A percentile compares a stretch with the other conserved stretches of the same genome.
Conservation (phyloP, 2,329 filamentous ascomycete genomes). For the Botrytis paeoniae region DNA sequence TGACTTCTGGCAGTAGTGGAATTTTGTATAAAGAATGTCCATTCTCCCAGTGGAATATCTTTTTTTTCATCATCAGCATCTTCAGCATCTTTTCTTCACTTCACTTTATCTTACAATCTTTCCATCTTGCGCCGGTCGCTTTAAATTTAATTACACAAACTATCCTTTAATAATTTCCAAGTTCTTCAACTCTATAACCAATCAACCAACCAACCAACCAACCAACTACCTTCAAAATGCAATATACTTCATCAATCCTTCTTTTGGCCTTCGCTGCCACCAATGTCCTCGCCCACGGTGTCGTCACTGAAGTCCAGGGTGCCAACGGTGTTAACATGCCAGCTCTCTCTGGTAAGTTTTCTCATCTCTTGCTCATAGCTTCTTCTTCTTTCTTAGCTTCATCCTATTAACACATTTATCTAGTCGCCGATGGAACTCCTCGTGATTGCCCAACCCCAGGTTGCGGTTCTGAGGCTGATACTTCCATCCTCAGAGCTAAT, state of each 20-base stretch:
- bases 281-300: conserved; percentile 55
- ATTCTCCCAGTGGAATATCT: conserved; percentile 16
- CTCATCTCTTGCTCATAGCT: background rate
- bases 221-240: conserved; percentile 43
- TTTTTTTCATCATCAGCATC: conserved; percentile 33
- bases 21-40: conserved; percentile 31
- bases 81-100: conserved; percentile 19
- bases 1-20: conserved; percentile 17
- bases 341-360: conserved; percentile 49
- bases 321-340: conserved; percentile 63
- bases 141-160: conserved; percentile 18
- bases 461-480: conserved; percentile 66
- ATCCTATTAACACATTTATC: conserved; percentile 23
- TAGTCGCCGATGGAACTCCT: conserved; percentile 62
- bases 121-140: conserved; percentile 33
- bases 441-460: conserved; percentile 60
- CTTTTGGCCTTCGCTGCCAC: conserved; percentile 45
- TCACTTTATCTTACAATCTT: conserved; percentile 26
- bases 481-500: conserved; percentile 62
- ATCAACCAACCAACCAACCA: conserved; percentile 14
- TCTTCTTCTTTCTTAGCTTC: background rate
- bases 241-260: conserved; percentile 46
- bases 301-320: conserved; percentile 54
- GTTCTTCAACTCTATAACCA: conserved; percentile 14
- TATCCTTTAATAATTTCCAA: conserved; percentile 18